Percentiles rank a stretch among this genome's conserved stretches.
Conservation (phyloP, 2,329 filamentous ascomycete genomes). For the Fusarium tupiense region DNA sequence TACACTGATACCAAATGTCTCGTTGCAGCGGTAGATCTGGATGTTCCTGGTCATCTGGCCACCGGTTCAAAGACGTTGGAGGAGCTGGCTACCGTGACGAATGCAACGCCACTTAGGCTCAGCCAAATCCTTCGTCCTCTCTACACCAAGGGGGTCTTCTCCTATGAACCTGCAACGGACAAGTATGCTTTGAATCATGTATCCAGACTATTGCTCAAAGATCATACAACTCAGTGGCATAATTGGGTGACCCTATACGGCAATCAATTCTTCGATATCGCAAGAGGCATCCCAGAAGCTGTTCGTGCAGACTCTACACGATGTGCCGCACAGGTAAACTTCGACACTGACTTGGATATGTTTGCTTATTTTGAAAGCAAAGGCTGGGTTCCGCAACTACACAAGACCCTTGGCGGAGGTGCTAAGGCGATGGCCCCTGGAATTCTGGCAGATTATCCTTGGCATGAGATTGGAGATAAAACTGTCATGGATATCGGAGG, state of each 20-base stretch:
- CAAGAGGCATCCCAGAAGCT: neutral
- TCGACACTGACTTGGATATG: neutral
- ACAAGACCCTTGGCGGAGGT: neutral
- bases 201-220: neutral
- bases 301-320: neutral
- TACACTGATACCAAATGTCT: neutral
- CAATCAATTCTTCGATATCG: neutral
- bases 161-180: neutral
- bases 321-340: neutral
- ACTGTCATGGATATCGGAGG: neutral
- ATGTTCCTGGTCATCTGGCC: neutral
- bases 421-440: neutral
- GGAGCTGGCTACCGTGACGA: neutral
- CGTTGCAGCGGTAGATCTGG: neutral
- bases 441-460: neutral
- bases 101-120: neutral
- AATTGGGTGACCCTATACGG: neutral
- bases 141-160: neutral
- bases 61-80: neutral
- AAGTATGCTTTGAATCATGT: neutral
- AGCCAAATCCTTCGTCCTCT: neutral
- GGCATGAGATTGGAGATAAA: neutral
- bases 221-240: neutral
- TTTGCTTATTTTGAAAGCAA: neutral
- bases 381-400: neutral